Conservation (phyloP, 2,329 filamentous ascomycete species). For the Hymenoscyphus occultus region DNA sequence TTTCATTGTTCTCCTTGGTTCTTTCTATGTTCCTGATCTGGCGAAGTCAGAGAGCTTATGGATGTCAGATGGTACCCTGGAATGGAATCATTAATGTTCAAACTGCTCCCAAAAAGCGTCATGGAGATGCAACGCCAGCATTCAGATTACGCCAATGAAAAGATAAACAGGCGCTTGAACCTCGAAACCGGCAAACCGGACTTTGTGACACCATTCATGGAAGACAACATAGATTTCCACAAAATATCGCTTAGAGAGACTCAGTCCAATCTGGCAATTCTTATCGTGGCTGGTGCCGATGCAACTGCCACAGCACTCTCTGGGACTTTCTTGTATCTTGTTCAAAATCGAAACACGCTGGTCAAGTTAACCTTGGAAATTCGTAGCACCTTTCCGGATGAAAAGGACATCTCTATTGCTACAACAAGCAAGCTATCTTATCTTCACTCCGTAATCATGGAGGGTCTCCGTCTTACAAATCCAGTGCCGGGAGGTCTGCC, state of each 20-base stretch:
- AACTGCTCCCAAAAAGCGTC: background rate
- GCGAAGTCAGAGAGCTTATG: too few relatives aligned
- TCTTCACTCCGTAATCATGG: slow-evolving; percentile 48
- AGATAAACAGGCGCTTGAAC: background rate
- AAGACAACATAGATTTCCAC: slow-evolving; percentile 18
- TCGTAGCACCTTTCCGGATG: slow-evolving; percentile 37
- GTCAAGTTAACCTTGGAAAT: slow-evolving; percentile 24
- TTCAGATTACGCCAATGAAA: slow-evolving; percentile 2
- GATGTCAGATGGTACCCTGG: background rate
- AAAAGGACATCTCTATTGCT: slow-evolving; percentile 13
- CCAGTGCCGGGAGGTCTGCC: slow-evolving; percentile 38
- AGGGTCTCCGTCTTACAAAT: slow-evolving; percentile 42
- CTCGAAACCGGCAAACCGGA: background rate
- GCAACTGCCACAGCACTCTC: too few relatives aligned
- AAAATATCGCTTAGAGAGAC: too few relatives aligned
- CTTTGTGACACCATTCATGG: slow-evolving; percentile 6
- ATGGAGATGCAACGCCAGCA: slow-evolving; percentile 8
- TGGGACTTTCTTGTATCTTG: too few relatives aligned
- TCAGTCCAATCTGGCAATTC: too few relatives aligned
- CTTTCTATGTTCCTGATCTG: too few relatives aligned
- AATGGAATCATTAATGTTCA: background rate
- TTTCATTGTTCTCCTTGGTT: too few relatives aligned
- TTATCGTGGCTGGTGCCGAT: too few relatives aligned
- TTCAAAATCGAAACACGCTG: too few relatives aligned
- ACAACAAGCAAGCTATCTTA: slow-evolving; percentile 33